phyloP scores from a whole-genome alignment of 352 stramenopile species.

The Phytopythium cucurbitacearum region DNA sequence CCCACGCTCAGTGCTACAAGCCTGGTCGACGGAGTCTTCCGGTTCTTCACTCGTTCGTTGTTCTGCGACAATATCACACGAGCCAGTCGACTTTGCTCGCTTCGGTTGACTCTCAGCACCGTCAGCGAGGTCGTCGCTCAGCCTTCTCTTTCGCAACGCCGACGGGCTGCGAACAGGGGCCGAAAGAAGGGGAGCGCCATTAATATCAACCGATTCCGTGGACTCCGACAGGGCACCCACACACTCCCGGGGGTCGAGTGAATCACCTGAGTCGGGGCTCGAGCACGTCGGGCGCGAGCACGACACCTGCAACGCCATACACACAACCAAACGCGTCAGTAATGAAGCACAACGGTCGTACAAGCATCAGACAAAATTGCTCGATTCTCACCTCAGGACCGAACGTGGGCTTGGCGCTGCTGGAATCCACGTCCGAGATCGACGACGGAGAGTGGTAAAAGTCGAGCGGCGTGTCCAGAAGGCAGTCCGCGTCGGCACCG shows the following conservation, averaged over 20 bases:
- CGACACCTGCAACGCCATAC: constrained; percentile 6
- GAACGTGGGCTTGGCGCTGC: constrained; percentile 22
- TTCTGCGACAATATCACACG: constrained; percentile 33
- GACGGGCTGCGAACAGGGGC: constrained; percentile 51
- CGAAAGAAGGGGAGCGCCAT: constrained; percentile 47
- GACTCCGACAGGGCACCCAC: constrained; percentile 22
- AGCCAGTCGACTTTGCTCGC: constrained; percentile 19
- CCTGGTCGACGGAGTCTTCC: constrained; percentile 7
- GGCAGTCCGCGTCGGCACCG: constrained; percentile 15
- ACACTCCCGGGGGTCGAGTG: constrained; percentile 22
- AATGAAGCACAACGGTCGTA: not conserved
- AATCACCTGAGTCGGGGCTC: constrained; percentile 30
- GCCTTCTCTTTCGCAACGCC: constrained; percentile 58
- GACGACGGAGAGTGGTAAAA: constrained; percentile 60
- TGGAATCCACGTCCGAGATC: constrained; percentile 54
- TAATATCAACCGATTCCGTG: constrained; percentile 60
- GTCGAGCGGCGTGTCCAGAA: constrained; percentile 26
- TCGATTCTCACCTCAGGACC: constrained; percentile 5
- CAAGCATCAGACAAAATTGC: not conserved
- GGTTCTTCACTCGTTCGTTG: constrained; percentile 29
- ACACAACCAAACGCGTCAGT: not conserved
- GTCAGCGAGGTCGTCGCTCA: constrained; percentile 23
- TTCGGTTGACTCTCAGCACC: constrained; percentile 22
- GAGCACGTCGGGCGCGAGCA: constrained; percentile 1
- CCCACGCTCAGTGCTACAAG: not conserved